Conservation (phyloP, 345 rosid genomes). For the Moricandia arvensis region DNA sequence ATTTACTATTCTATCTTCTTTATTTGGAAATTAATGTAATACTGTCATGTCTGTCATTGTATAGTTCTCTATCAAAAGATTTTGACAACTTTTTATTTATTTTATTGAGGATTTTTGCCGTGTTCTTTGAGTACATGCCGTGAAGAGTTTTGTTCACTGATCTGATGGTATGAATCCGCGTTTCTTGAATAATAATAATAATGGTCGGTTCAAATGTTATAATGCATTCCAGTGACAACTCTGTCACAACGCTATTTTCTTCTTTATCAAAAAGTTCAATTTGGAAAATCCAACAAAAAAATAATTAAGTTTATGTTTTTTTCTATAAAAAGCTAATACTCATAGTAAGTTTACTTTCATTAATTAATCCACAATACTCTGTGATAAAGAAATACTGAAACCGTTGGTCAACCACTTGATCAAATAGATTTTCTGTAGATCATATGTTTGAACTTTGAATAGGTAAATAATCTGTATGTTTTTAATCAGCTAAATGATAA, state of each 20-base stretch:
- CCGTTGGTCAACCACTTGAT: no score
- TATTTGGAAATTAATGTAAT: neutral
- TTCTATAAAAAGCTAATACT: neutral
- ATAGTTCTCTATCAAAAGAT: neutral
- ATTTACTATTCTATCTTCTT: constrained; percentile 16
- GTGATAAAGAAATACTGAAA: no score
- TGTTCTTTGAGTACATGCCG: neutral
- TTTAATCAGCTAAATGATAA: no score
- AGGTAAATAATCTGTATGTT: no score
- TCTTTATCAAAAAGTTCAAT: neutral
- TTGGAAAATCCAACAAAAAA: neutral
- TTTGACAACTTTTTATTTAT: neutral
- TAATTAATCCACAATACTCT: no score
- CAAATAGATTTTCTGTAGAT: neutral
- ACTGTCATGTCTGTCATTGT: constrained; percentile 7
- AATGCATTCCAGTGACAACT: neutral
- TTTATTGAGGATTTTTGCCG: neutral
- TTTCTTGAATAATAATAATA: neutral
- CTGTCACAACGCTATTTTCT: neutral
- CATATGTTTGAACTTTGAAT: no score
- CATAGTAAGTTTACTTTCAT: neutral
- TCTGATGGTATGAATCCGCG: neutral
- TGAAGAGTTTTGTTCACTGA: neutral
- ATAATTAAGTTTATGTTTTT: neutral
- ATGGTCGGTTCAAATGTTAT: neutral